Base-by-base conservation (phyloP, 2,329 filamentous ascomycete species). In the Orbilia blumenaviensis region DNA sequence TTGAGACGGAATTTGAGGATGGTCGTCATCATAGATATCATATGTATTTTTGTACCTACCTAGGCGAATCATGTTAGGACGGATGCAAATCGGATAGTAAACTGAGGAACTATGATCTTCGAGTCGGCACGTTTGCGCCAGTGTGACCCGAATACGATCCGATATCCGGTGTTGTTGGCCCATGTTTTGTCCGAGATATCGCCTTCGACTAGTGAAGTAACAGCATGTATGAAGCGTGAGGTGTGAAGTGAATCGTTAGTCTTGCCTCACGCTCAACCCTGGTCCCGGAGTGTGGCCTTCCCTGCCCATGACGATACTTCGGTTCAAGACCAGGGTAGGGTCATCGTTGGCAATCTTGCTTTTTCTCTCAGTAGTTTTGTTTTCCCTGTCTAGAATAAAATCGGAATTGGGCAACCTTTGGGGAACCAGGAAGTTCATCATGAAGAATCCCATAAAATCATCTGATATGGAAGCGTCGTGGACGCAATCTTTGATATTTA, bases 301-400 rank as follows among this genome's bases (percentile, higher is more conserved):
- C 72, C 66, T 76, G 72, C 58, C 72, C 72, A 76, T 76, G 72
- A 76, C 72, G 72, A 76, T 76, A 60, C 48, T 38, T 69, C 72
- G 72, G 72, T 64, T 69, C 64, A 75, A 38, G 72, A 76, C 64
- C 50, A 69, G 72, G 72, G 58, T 16, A 46, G 42, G 18, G n/a
- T 9, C 16, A 56, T 9, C 25, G 2, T 23, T 23, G 18, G 10
- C 12, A 14, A 25, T 73, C 3, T 54, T 56, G 29, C 18, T 44
- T 63, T 42, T 42, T 44, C 41, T 32, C 42, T 54, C 9, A n/a
- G 21, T 21, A 61, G 18, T 10, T 7, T 46, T 50, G 23, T 63
- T 61, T 44, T 50, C 56, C 27, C 41, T 63, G 56, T 54, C 46
- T n/a, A 62, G 66, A 67, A 48, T 54, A 34, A n/a, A 56, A 60